Evolutionary conservation across 805 yeast genomes (phyloP).

Genomic region (Saccharomycopsis oosterbeekiorum): DNA sequence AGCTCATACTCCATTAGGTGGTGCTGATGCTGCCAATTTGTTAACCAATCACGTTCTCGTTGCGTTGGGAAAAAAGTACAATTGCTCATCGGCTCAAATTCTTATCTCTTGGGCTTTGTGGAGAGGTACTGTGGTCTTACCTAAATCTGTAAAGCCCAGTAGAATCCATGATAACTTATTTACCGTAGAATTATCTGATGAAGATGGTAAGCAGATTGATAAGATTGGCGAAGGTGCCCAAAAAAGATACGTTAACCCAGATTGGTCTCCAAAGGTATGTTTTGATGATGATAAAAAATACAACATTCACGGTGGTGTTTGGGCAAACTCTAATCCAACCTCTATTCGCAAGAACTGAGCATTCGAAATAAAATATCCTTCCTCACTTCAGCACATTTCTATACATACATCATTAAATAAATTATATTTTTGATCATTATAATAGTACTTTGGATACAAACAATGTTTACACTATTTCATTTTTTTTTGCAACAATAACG

Average conservation of each 20-base stretch:
- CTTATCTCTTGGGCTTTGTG: slow-evolving; percentile 42
- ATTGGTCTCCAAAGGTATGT: slow-evolving; percentile 19
- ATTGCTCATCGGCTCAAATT: slow-evolving; percentile 33
- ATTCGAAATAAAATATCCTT: not conserved
- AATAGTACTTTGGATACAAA: no score
- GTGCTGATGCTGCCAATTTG: slow-evolving; percentile 46
- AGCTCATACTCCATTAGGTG: slow-evolving; percentile 78
- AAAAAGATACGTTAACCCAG: slow-evolving; percentile 30
- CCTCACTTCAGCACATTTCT: not conserved
- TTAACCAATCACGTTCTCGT: slow-evolving; percentile 34
- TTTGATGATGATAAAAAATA: slow-evolving; percentile 20
- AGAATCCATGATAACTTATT: slow-evolving; percentile 34
- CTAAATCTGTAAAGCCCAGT: slow-evolving; percentile 36
- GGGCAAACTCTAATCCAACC: slow-evolving; percentile 19
- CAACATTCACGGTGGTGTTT: slow-evolving; percentile 14
- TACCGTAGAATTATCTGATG: slow-evolving; percentile 27
- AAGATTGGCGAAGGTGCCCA: slow-evolving; percentile 24
- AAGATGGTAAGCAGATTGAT: slow-evolving; percentile 27
- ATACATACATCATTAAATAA: not conserved
- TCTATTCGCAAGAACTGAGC: not conserved
- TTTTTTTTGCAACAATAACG: no score
- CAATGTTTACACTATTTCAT: no score
- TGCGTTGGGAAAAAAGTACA: slow-evolving; percentile 35
- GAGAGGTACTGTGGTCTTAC: slow-evolving; percentile 41
- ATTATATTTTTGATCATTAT: not conserved